Evolutionary conservation across 352 stramenopile species (phyloP), one percentile per base, ranked within the genome.

Genomic region (Globisporangium rhizosaccharum): DNA sequence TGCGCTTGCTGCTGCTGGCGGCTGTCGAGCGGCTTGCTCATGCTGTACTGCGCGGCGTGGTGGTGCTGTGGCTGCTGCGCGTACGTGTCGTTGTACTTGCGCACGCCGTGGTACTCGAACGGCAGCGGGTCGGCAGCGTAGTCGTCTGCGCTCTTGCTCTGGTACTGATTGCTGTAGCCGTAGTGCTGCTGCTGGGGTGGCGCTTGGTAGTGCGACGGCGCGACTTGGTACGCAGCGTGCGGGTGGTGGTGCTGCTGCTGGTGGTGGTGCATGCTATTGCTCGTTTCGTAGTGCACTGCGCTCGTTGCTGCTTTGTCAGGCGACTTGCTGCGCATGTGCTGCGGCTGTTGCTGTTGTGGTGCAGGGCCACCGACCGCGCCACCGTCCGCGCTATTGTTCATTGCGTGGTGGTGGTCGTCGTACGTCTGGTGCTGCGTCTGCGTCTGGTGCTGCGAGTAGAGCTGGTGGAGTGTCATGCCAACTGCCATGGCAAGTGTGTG

Each of bases 111-210:
- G 66, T 93, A 93, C 57, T 93, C 81, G 58, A 93, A 93, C 0
- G 83, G 83, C 2, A 93, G 62, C 25, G 83, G 83, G 56, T 93
- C 81, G 5, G 81, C 79, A 5, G 82, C 70, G 66, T 91, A 93
- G n/a, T 88, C 79, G 28, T 91, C 78, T 1, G 68, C 68, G 12
- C 60, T 68, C 44, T 64, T 64, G 36, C 25, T 49, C 36, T 53
- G 51, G 47, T 51, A 59, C 45, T 64, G 59, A 12, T 47, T 23
- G 28, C 17, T 58, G 53, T 56, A 57, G 36, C 46, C 26, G 46
- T 61, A 58, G 37, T 66, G 54, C 55, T 67, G 62, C 37, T 68
- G 63, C 41, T 68, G 63, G 14, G 44, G 44, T 15, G 44, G 18
- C 7, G 18, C 17, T 20, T 62, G 57, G 60, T 70, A 70, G 51